A percentile compares a stretch with the other conserved stretches of the same genome.
phyloP scores from a whole-genome alignment of 2,329 filamentous ascomycete species.

The Colletotrichum eremochloae region DNA sequence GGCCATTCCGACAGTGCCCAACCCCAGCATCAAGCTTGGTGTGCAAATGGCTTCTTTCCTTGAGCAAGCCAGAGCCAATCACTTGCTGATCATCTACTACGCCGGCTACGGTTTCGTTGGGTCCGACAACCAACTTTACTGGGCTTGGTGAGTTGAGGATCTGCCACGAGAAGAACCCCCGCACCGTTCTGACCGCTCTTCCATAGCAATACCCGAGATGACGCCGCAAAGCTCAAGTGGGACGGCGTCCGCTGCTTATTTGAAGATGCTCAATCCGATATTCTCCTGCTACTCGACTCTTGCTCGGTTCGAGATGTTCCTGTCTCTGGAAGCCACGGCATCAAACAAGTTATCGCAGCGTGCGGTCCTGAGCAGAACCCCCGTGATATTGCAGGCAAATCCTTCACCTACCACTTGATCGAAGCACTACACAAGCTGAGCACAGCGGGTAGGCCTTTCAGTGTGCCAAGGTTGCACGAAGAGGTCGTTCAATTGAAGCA shows the following conservation, averaged over 20 bases:
- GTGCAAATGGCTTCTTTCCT: conserved; percentile 72
- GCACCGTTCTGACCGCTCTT: conserved; percentile 52
- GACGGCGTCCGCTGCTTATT: conserved; percentile 72
- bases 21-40: conserved; percentile 72
- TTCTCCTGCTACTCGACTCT: conserved; percentile 73
- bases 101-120: conserved; percentile 71
- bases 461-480: conserved; percentile 67
- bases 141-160: conserved; percentile 70
- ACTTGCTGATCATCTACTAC: conserved; percentile 75
- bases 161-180: background rate
- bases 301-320: conserved; percentile 67
- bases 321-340: conserved; percentile 64
- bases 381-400: conserved; percentile 61
- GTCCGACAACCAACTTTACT: conserved; percentile 73
- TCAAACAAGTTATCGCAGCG: conserved; percentile 75
- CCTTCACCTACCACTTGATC: conserved; percentile 70
- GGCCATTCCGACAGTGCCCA: conserved; percentile 70
- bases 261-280: conserved; percentile 73
- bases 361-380: conserved; percentile 64
- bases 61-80: conserved; percentile 68
- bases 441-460: conserved; percentile 65
- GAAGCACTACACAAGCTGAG: conserved; percentile 69
- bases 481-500: conserved; percentile 64
- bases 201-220: conserved; percentile 67
- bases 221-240: conserved; percentile 74